phyloP scores from a whole-genome alignment of 1,284 basidiomycete species.

The Irpex sp. region DNA sequence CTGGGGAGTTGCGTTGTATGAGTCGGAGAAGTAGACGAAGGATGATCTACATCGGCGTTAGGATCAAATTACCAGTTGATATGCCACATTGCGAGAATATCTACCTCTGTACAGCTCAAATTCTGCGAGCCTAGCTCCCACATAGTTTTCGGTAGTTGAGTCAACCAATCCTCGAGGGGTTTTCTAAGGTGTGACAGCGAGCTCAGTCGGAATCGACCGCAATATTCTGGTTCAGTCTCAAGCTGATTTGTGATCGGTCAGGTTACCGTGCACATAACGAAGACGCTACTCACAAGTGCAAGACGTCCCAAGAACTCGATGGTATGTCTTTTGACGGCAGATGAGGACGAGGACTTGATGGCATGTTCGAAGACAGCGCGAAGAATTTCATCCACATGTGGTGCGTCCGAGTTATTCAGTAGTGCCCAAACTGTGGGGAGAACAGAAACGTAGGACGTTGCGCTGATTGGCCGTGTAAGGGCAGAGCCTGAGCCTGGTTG shows the following conservation, averaged over 20 bases:
- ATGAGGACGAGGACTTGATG: conserved; percentile 49
- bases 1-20: conserved; percentile 49
- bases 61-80: neutral
- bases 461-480: conserved; percentile 42
- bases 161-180: conserved; percentile 58
- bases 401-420: conserved; percentile 41
- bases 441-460: conserved; percentile 64
- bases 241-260: conserved; percentile 47
- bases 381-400: conserved; percentile 38
- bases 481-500: conserved; percentile 34
- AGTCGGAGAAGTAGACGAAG: conserved; percentile 61
- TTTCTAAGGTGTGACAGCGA: conserved; percentile 29
- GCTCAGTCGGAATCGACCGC: conserved; percentile 43
- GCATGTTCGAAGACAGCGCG: conserved; percentile 58
- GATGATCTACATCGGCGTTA: conserved; percentile 41
- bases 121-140: conserved; percentile 79
- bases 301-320: conserved; percentile 72
- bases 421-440: conserved; percentile 86
- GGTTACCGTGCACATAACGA: conserved; percentile 5
- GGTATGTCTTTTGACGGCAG: conserved; percentile 57
- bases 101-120: conserved; percentile 52
- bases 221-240: conserved; percentile 54
- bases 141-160: conserved; percentile 69
- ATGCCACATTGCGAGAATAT: conserved; percentile 15
- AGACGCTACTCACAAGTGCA: conserved; percentile 49